These are phyloP conservation scores for Rhododendron simsii DNA, from an alignment of 148 eudicot species.

Conservation along the genomic window DNA sequence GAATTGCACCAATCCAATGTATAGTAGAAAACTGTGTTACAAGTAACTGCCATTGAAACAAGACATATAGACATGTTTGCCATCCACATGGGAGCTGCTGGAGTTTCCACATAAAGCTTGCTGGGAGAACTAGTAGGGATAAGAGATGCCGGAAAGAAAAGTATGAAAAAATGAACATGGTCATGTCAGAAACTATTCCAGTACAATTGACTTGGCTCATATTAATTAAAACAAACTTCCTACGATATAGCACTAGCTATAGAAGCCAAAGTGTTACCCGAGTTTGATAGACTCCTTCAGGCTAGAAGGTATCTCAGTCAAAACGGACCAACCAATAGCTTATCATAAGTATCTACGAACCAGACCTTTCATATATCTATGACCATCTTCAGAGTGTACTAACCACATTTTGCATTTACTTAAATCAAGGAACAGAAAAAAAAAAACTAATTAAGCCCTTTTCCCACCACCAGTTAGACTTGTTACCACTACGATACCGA, in stretches of 20 bases:
- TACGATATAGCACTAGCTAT: not conserved
- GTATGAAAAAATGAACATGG: not conserved
- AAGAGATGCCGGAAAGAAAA: not conserved
- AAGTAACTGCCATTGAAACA: not conserved
- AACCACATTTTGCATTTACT: not conserved
- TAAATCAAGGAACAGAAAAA: not conserved
- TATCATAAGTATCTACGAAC: not conserved
- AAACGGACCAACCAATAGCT: not conserved
- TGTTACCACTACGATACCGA: not conserved
- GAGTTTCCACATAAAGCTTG: not conserved
- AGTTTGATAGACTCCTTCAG: not conserved
- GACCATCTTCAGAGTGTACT: not conserved
- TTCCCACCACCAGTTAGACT: not conserved
- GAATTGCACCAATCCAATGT: not conserved
- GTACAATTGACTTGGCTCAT: not conserved
- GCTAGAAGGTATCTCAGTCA: not conserved
- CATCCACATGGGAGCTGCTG: not conserved
- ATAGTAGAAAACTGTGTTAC: not conserved
- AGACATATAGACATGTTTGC: not conserved
- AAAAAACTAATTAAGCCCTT: not conserved
- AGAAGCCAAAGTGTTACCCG: not conserved
- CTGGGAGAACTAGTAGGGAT: not conserved
- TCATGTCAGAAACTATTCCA: not conserved
- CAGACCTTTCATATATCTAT: not conserved
- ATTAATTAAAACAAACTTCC: not conserved